Evolutionary conservation across 1,284 basidiomycete genomes (phyloP).

Genomic region (Naganishia cerealis): DNA sequence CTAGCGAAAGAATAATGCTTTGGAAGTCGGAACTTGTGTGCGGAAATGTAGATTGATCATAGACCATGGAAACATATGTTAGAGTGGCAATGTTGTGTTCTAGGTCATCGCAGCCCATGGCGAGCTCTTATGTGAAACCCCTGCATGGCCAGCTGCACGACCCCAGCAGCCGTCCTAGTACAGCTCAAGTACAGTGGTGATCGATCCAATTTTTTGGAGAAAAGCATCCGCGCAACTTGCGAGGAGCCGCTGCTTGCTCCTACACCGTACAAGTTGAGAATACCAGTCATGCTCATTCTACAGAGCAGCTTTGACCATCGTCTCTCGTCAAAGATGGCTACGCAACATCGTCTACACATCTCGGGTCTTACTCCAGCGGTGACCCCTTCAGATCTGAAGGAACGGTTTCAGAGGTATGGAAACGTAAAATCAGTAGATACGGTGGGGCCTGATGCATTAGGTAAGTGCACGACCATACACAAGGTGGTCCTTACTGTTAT

Average conservation of each 20-base stretch:
- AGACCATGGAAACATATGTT: too few species aligned
- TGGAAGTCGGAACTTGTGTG: too few species aligned
- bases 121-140: too few species aligned
- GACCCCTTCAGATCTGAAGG: slow-evolving; percentile 47
- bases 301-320: not conserved
- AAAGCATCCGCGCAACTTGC: not conserved
- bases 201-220: slow-evolving; percentile 24
- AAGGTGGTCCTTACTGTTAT: not conserved
- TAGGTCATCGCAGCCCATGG: too few species aligned
- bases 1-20: not conserved
- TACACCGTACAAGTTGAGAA: not conserved
- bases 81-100: not conserved
- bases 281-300: not conserved
- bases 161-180: too few species aligned
- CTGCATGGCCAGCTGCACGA: too few species aligned
- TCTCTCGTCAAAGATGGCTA: slow-evolving; percentile 37
- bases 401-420: slow-evolving; percentile 51
- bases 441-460: slow-evolving; percentile 46
- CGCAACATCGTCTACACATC: slow-evolving; percentile 46
- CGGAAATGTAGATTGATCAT: too few species aligned
- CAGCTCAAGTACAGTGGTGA: not conserved
- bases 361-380: slow-evolving; percentile 50
- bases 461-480: slow-evolving; percentile 37
- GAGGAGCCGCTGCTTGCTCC: not conserved
- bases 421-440: slow-evolving; percentile 47